A percentile compares a stretch with the other conserved stretches of the same genome.
Conservation (phyloP, 257 asterid genomes). For the Nicotiana undulata region DNA sequence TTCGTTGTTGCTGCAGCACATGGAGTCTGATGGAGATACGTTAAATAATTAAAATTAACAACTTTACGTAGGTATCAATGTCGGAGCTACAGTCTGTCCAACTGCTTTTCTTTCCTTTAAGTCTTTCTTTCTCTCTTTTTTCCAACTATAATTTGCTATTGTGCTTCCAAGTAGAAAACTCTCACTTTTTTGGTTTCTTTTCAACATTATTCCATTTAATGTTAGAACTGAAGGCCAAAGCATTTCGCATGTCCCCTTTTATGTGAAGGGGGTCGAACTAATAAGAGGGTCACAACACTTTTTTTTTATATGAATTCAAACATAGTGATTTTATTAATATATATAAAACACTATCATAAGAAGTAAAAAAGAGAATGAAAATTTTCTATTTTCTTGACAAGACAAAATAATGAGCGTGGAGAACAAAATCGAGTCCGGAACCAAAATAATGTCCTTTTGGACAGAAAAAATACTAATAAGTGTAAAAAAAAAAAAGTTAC, state of each 20-base stretch:
- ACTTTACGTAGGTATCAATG: neutral
- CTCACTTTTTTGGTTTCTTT: neutral
- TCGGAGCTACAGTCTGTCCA: neutral
- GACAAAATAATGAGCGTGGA: neutral
- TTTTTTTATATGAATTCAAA: too few relatives aligned
- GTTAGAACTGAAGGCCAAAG: too few relatives aligned
- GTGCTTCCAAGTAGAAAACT: neutral
- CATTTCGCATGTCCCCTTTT: too few relatives aligned
- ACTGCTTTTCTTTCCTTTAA: neutral
- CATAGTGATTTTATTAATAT: too few relatives aligned
- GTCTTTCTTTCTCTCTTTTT: neutral
- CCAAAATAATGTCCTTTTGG: too few relatives aligned
- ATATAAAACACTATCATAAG: neutral
- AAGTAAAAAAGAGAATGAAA: neutral
- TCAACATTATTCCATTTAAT: too few relatives aligned
- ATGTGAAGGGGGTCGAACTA: too few relatives aligned
- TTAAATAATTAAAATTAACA: neutral
- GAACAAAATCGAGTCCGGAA: too few relatives aligned
- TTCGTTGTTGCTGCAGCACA: neutral
- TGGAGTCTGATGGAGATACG: neutral
- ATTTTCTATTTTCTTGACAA: neutral
- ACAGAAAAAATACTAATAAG: too few relatives aligned
- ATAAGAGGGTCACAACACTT: too few relatives aligned
- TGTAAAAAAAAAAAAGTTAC: too few relatives aligned
- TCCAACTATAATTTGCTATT: neutral